phyloP scores from a whole-genome alignment of 208 protist genomes.

The Leishmania lainsoni region DNA sequence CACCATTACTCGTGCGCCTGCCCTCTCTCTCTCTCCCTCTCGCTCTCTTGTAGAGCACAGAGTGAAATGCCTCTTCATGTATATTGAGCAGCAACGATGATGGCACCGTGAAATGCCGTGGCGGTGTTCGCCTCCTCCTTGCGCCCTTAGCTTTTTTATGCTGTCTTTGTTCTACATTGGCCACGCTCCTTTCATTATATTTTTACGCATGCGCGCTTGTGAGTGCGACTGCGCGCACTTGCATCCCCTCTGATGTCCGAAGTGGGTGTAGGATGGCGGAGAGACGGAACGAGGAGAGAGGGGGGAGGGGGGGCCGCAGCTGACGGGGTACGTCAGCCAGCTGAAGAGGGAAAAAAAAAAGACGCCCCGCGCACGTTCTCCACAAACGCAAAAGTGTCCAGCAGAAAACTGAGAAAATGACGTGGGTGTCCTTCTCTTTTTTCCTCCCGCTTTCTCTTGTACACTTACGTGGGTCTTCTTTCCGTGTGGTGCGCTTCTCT shows the following conservation, averaged over 20 bases:
- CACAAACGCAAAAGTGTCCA: not conserved
- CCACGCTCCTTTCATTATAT: not conserved
- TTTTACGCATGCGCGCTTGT: not conserved
- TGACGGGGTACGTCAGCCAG: not conserved
- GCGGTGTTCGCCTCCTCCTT: not conserved
- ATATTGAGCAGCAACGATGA: not conserved
- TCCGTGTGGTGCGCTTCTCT: not conserved
- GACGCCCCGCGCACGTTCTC: not conserved
- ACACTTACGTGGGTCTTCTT: not conserved
- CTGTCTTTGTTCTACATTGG: not conserved
- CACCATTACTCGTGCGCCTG: not conserved
- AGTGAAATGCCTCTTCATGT: not conserved
- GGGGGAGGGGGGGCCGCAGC: too few species aligned
- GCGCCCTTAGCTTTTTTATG: not conserved
- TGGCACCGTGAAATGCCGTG: not conserved
- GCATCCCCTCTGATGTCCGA: not conserved
- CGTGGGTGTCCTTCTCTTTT: not conserved
- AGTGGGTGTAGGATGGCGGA: not conserved
- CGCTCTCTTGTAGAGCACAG: not conserved
- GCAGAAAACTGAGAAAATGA: not conserved
- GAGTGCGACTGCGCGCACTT: not conserved
- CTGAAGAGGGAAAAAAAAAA: not conserved
- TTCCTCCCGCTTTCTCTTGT: not conserved
- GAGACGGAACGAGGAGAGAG: not conserved
- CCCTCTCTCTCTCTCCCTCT: not conserved